Conservation (phyloP, 2,329 filamentous ascomycete genomes). For the Colletotrichum euphorbiae region DNA sequence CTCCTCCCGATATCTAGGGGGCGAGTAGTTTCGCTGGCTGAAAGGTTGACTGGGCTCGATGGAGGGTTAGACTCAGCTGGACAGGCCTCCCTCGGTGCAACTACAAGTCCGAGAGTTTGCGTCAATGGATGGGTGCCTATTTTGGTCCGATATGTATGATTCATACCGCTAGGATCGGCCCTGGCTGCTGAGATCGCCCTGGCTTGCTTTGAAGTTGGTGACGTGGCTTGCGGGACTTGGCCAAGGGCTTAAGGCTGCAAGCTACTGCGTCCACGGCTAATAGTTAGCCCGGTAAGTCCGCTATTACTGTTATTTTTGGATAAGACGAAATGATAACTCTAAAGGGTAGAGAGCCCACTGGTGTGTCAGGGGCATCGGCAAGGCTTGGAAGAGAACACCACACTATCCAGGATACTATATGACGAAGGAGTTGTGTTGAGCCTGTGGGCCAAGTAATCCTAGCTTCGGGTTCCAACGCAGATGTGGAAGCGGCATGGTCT, state of each 20-base stretch:
- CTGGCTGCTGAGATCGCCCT: too few relatives aligned
- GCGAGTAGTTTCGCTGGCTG: not conserved
- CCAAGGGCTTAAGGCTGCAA: not conserved
- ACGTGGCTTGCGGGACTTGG: not conserved
- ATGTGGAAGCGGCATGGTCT: not conserved
- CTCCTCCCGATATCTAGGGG: not conserved
- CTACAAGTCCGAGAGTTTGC: not conserved
- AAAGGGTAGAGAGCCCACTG: not conserved
- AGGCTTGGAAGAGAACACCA: not conserved
- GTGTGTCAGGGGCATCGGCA: not conserved
- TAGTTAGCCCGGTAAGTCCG: too few relatives aligned
- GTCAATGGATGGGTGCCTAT: conserved; percentile 1
- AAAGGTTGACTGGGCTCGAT: not conserved
- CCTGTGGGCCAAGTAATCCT: too few relatives aligned
- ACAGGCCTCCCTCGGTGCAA: not conserved
- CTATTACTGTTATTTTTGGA: too few relatives aligned
- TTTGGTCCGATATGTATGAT: not conserved
- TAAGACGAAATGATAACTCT: too few relatives aligned
- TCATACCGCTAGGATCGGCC: not conserved
- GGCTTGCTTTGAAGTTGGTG: not conserved
- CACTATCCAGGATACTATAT: too few relatives aligned
- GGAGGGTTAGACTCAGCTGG: not conserved
- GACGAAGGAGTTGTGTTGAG: too few relatives aligned
- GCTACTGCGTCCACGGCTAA: not conserved
- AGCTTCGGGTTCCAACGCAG: not conserved